phyloP scores from a whole-genome alignment of 164 flowering plant species.

The Platanus orientalis region DNA sequence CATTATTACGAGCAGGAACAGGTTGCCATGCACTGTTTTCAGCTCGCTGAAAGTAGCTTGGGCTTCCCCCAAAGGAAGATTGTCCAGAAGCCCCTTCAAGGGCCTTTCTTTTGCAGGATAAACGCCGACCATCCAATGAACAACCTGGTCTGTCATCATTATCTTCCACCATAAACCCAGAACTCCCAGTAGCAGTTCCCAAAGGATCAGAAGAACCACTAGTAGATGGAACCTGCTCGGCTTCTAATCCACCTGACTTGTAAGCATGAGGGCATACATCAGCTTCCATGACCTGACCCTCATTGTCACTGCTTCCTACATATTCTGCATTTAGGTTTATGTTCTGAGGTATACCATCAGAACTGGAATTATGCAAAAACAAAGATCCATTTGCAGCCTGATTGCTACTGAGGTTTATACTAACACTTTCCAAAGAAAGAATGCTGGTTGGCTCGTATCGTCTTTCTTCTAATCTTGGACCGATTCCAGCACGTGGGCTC shows the following conservation, averaged over 20 bases:
- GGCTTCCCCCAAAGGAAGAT: slow-evolving; percentile 49
- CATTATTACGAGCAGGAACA: slow-evolving; percentile 24
- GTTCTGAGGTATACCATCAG: slow-evolving; percentile 25
- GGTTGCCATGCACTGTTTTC: slow-evolving; percentile 46
- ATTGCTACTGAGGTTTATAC: slow-evolving; percentile 23
- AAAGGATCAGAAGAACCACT: slow-evolving; percentile 37
- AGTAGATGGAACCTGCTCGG: slow-evolving; percentile 24
- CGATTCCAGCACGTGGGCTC: slow-evolving; percentile 27
- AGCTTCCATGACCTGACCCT: slow-evolving; percentile 27
- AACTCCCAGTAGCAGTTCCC: slow-evolving; percentile 32
- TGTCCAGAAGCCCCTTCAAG: slow-evolving; percentile 58
- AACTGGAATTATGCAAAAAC: slow-evolving; percentile 31
- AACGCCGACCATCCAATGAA: slow-evolving; percentile 52
- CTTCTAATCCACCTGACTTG: slow-evolving; percentile 31
- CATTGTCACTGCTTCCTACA: slow-evolving; percentile 26
- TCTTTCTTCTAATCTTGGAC: slow-evolving; percentile 35
- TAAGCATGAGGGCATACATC: slow-evolving; percentile 22
- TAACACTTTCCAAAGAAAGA: slow-evolving; percentile 26
- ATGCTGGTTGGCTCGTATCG: slow-evolving; percentile 24
- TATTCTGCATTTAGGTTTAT: slow-evolving; percentile 31
- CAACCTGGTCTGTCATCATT: slow-evolving; percentile 46
- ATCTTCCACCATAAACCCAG: slow-evolving; percentile 36
- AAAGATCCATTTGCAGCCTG: slow-evolving; percentile 26
- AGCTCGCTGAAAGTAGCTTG: slow-evolving; percentile 33
- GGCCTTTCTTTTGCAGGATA: slow-evolving; percentile 71